Base-by-base conservation (phyloP, 176 grass and related monocot species). In the Thalia dealbata region DNA sequence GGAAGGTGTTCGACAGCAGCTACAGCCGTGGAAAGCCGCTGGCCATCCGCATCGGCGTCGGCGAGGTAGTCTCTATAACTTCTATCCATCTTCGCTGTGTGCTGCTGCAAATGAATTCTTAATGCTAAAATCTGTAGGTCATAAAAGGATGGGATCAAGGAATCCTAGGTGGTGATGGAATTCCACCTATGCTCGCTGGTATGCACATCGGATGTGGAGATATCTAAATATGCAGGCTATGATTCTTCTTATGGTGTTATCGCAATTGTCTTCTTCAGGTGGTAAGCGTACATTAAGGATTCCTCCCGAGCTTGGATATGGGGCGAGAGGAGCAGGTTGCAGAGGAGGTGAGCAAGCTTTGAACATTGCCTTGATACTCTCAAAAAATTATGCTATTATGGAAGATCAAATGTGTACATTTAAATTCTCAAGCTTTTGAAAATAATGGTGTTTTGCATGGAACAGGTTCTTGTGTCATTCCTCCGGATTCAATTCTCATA, bases 111-210 rank as follows among this genome's bases (percentile, higher is more conserved):
- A 6, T 74, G 24, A 32, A 10, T 50, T 35, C 16, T 61, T 27
- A 67, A 3, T 38, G 50, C 14, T 24, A 50, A 75, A 25, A 22
- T 59, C 3, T 58, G 22, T 74, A 95, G 91, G 83, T 92, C 55
- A 97, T 97, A 48, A 86, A 92, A 84, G 93, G 93, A n/a, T 97
- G 93, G 93, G 93, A 97, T 77, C 85, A 91, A 79, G 90, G 93
- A 2, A 86, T 97, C 23, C 70, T 81, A 14, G 93, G 93, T 25
- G 93, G 87, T 26, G 85, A 97, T 15, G 87, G 93, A 62, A 86
- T 97, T 24, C 89, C 93, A 23, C 87, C 93, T 12, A 97, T 97
- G 93, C 78, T 87, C 35, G 69, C 83, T 21, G 93, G 93, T 96
- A 78, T 28, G 64, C 44, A n/a, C n/a, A n/a, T n/a, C n/a, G 48